Evolutionary conservation across 352 stramenopile species (phyloP).

Genomic region (Phytophthora sansomeana): DNA sequence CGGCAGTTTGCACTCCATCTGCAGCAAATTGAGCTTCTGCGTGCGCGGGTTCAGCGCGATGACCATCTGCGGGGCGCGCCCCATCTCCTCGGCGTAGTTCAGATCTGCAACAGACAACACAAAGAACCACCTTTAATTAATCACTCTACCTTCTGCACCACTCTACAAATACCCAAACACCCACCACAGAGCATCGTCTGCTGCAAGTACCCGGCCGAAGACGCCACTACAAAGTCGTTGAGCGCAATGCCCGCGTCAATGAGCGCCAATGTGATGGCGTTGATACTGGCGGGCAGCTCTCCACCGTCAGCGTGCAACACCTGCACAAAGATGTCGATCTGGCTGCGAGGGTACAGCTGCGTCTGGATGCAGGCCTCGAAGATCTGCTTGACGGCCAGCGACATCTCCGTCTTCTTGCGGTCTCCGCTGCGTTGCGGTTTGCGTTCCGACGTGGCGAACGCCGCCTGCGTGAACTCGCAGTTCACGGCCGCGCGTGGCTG

Average conservation of each 20-base stretch:
- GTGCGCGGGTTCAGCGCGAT: constrained; percentile 91
- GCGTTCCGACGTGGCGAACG: constrained; percentile 89
- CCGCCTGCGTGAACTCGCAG: constrained; percentile 90
- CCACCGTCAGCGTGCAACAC: constrained; percentile 92
- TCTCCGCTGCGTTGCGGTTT: constrained; percentile 83
- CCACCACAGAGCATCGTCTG: constrained; percentile 86
- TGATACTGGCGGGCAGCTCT: constrained; percentile 89
- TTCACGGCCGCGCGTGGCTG: constrained; percentile 76
- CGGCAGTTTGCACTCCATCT: constrained; percentile 92
- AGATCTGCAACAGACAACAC: constrained; percentile 64
- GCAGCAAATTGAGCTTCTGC: constrained; percentile 86
- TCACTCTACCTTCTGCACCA: too few relatives aligned
- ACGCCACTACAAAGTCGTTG: constrained; percentile 92
- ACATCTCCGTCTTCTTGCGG: constrained; percentile 89
- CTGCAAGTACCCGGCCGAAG: constrained; percentile 90
- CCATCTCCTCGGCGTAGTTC: constrained; percentile 90
- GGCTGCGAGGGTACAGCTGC: constrained; percentile 90
- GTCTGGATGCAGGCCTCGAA: constrained; percentile 93
- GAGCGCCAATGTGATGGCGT: constrained; percentile 91
- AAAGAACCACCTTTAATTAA: background rate
- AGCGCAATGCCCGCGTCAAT: constrained; percentile 93
- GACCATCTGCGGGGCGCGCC: constrained; percentile 88
- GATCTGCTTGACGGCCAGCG: constrained; percentile 91
- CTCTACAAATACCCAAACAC: constrained; percentile 21
- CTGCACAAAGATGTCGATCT: constrained; percentile 95